Evolutionary conservation across 345 rosid species (phyloP).

Genomic region (Noccaea bulbosa): DNA sequence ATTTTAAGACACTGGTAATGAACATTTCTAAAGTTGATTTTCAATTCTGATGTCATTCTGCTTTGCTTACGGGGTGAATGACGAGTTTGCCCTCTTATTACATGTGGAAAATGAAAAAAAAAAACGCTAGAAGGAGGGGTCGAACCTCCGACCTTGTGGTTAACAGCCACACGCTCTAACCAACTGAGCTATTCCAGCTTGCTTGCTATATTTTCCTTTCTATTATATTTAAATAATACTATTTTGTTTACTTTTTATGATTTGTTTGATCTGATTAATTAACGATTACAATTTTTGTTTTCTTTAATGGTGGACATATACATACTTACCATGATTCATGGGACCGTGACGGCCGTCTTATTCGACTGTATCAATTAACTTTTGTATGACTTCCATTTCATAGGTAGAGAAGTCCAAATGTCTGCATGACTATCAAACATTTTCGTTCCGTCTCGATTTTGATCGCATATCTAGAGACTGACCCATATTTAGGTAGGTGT

Average conservation of each 20-base stretch:
- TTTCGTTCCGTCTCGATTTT: constrained; percentile 19
- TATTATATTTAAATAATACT: fast-evolving
- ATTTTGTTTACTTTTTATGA: not conserved
- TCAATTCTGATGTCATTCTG: too few species aligned
- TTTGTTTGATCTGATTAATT: not conserved
- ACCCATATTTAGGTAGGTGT: constrained; percentile 22
- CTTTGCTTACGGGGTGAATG: too few species aligned
- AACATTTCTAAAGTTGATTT: not conserved
- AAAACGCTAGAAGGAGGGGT: constrained; percentile 54
- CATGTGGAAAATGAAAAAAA: too few species aligned
- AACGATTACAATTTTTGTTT: not conserved
- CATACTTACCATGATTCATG: constrained; percentile 1
- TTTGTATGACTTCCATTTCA: not conserved
- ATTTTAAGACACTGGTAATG: too few species aligned
- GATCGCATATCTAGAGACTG: constrained; percentile 28
- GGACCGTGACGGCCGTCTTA: constrained; percentile 11
- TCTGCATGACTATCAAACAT: constrained; percentile 9
- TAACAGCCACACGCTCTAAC: constrained; percentile 90
- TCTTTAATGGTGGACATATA: not conserved
- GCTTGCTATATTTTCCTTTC: fast-evolving
- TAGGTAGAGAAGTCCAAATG: constrained; percentile 26
- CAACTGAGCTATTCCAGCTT: constrained; percentile 86
- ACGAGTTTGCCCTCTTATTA: too few species aligned
- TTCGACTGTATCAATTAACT: not conserved
- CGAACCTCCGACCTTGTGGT: constrained; percentile 94